Evolutionary conservation across 805 yeast genomes (phyloP), one percentile per base, ranked within the genome.

Genomic region (Zygoascus tannicola): DNA sequence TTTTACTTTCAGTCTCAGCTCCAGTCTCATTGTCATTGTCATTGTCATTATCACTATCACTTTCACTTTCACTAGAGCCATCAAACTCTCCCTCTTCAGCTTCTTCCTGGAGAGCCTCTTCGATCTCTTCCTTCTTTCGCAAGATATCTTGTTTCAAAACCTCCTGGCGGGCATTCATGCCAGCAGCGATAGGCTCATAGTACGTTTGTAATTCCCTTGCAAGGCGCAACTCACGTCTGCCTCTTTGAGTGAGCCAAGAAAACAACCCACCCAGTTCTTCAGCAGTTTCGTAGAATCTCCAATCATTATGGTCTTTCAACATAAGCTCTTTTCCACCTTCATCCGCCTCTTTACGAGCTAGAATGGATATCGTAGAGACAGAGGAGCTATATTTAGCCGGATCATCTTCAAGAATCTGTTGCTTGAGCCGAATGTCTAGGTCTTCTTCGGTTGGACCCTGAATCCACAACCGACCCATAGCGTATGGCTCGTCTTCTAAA

Each of bases 391-490:
- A 14, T 12, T 26, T 26, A 7, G 7, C 10, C 7, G 30, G 30
- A 12, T 26, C 30, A 26, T 26, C 30, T 26, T 26, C 30, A 12
- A 26, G 30, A 33, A 8, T 7, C 4, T 40, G 38, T 14, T 32
- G 20, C 28, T 15, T 4, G 14, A 34, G 16, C 4, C 21, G 30
- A 3, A 40, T 19, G 7, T 18, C 63, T 20, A 56, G 54, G 33
- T 73, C 74, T 16, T 74, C 79, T 22, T 65, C 68, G 2, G 56
- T 70, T 1, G 97, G 97, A 0, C 98, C 98, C 60, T 87, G 97
- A 2, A 92, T 73, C 92, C 95, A 87, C 15, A 88, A 57, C 44
- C 84, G 69, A 4, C 96, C 95, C 81, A 84, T 81, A 22, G 81
- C 69, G 55, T 81, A 86, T 0, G 43, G 53, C 51, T 18, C 67